Conservation (phyloP, 2,329 filamentous ascomycete genomes). For the Akanthomyces uredinophilus region DNA sequence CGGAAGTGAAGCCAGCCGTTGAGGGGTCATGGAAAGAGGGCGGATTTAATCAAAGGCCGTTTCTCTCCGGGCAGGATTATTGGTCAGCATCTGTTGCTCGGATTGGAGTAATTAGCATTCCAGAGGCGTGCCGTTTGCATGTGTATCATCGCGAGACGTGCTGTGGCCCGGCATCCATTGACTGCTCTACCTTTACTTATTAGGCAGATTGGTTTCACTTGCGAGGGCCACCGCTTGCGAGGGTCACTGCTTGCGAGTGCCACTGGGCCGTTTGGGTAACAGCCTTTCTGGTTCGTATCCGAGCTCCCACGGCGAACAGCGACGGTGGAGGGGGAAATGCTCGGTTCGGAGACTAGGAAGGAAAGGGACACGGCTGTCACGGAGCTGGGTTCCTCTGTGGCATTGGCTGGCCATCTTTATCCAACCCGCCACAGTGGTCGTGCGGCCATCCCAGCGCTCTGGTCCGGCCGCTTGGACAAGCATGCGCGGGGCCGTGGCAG, state of each 20-base stretch:
- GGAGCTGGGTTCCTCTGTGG: not conserved
- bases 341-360: too few species aligned
- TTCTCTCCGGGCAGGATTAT: not conserved
- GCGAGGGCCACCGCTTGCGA: too few species aligned
- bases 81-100: not conserved
- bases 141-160: not conserved
- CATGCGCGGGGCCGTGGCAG: not conserved
- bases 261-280: not conserved
- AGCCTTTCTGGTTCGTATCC: too few species aligned
- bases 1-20: slow-evolving; percentile 2
- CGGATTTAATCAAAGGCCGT: not conserved
- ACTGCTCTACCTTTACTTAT: too few species aligned
- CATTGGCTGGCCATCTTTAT: not conserved
- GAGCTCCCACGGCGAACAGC: too few species aligned
- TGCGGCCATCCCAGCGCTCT: not conserved
- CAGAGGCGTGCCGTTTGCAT: not conserved
- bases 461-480: not conserved
- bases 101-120: not conserved
- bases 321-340: too few species aligned
- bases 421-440: too few species aligned
- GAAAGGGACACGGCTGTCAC: too few species aligned
- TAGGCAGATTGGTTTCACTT: too few species aligned
- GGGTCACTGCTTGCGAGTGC: not conserved
- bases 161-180: not conserved
- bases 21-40: not conserved